phyloP scores from a whole-genome alignment of 192 early-diverging fungal genomes.

The Phycomyces blakesleeanus region DNA sequence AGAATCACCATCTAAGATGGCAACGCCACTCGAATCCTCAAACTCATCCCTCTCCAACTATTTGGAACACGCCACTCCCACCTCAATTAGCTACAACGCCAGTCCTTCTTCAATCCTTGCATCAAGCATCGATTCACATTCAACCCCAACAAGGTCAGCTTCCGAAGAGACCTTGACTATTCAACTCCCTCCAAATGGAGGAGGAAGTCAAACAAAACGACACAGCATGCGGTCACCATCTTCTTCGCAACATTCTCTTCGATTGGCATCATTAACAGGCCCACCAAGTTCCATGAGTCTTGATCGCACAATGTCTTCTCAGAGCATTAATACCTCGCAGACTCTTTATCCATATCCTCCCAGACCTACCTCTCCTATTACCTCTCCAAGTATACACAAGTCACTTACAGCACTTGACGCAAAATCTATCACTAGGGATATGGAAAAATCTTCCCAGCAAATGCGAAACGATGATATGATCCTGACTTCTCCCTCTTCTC shows the following conservation, averaged over 20 bases:
- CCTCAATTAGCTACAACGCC: neutral
- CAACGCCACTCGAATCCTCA: neutral
- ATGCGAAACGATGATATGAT: conserved; percentile 13
- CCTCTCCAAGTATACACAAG: conserved; percentile 36
- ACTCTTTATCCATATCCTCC: conserved; percentile 5
- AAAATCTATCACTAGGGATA: conserved; percentile 35
- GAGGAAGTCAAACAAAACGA: conserved; percentile 33
- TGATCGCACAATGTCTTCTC: conserved; percentile 15
- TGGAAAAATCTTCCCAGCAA: conserved; percentile 30
- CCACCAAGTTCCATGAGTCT: conserved; percentile 9
- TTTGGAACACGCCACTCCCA: conserved; percentile 10
- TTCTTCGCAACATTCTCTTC: conserved; percentile 11
- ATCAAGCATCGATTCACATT: conserved; percentile 2
- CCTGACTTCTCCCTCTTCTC: conserved; percentile 11
- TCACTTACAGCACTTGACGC: conserved; percentile 50
- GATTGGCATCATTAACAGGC: conserved; percentile 6
- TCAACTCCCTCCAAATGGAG: conserved; percentile 26
- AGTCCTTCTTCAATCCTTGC: neutral
- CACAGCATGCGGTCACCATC: conserved; percentile 27
- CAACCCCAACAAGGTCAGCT: conserved; percentile 3
- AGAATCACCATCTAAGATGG: neutral
- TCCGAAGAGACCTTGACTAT: conserved; percentile 15
- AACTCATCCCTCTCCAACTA: conserved; percentile 11
- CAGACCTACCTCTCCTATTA: conserved; percentile 32
- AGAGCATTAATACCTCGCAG: neutral